phyloP scores from a whole-genome alignment of 495 filamentous ascomycete genomes.

The Tuber indicum region DNA sequence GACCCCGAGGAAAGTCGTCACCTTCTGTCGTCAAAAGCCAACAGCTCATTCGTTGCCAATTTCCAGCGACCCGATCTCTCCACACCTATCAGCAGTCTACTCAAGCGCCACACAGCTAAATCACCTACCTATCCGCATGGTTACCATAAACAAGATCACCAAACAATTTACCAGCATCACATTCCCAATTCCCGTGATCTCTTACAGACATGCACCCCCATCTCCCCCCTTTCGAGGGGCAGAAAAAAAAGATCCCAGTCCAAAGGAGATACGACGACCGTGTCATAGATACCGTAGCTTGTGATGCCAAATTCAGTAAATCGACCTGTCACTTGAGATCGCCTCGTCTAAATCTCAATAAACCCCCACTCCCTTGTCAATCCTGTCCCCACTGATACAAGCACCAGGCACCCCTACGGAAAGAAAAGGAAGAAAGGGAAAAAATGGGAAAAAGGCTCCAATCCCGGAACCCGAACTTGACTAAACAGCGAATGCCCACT shows the following conservation, averaged over 20 bases:
- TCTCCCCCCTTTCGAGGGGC: not conserved
- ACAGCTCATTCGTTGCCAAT: not conserved
- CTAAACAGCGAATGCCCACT: not conserved
- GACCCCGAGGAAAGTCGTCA: not conserved
- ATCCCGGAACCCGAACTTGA: not conserved
- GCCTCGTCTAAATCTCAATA: constrained; percentile 3
- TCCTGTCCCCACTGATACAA: not conserved
- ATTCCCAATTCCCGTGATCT: not conserved
- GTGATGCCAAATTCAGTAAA: not conserved
- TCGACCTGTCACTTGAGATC: constrained; percentile 6
- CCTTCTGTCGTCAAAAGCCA: not conserved
- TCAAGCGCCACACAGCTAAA: not conserved
- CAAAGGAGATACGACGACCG: not conserved
- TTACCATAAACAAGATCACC: not conserved
- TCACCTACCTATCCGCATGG: not conserved
- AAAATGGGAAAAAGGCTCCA: constrained; percentile 16
- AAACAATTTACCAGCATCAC: not conserved
- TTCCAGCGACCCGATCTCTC: not conserved
- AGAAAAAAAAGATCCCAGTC: not conserved
- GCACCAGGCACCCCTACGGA: constrained; percentile 14
- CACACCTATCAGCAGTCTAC: not conserved
- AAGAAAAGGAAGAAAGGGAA: constrained; percentile 17
- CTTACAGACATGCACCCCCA: not conserved
- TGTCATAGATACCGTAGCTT: not conserved
- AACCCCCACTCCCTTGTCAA: not conserved